Conservation (phyloP, 2,329 filamentous ascomycete genomes). For the Helotiales sp. region DNA sequence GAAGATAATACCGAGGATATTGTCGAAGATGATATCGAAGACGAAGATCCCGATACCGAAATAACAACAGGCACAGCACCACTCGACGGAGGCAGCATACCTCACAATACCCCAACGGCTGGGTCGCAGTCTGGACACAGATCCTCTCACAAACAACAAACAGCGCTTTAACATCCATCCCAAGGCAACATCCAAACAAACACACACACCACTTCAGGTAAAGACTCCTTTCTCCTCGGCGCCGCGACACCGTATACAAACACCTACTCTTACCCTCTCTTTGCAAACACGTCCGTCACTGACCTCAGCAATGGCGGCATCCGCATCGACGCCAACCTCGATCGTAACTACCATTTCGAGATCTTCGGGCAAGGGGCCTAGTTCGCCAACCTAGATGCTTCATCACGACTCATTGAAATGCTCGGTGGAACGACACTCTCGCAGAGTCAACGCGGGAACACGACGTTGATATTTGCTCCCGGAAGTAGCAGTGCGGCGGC, state of each 20-base stretch:
- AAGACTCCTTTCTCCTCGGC: conserved; percentile 13
- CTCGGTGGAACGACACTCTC: conserved; percentile 47
- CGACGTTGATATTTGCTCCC: conserved; percentile 55
- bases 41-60: no score
- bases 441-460: conserved; percentile 61
- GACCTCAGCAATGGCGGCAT: conserved; percentile 12
- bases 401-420: conserved; percentile 22
- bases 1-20: no score
- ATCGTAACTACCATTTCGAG: conserved; percentile 39
- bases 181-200: conserved; percentile 58
- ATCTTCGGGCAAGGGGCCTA: conserved; percentile 52
- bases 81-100: no score
- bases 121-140: conserved; percentile 59
- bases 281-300: conserved; percentile 14
- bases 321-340: not conserved
- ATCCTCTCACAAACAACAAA: conserved; percentile 57
- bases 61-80: no score
- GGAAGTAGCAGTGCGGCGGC: conserved; percentile 39
- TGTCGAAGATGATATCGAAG: no score
- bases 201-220: conserved; percentile 55
- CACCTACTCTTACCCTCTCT: conserved; percentile 27
- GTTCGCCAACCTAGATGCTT: conserved; percentile 47
- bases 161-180: conserved; percentile 56
- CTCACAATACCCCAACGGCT: conserved; percentile 52
- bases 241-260: conserved; percentile 32